These are phyloP conservation scores for Rhizophora apiculata DNA, from an alignment of 345 rosid species.

Conservation along the genomic window DNA sequence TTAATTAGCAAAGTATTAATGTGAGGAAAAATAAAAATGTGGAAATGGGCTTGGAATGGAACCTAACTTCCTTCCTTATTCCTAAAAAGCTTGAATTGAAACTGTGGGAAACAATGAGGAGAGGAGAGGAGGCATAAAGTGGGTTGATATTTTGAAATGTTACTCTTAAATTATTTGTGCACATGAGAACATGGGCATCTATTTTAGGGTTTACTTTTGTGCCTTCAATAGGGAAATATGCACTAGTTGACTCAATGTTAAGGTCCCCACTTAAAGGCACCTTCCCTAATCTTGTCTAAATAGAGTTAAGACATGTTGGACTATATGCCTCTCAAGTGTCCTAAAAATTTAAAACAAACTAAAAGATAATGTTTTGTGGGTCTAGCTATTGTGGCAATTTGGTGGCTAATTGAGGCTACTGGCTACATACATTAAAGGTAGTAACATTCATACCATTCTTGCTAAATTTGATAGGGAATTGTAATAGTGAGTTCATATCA, in stretches of 20 bases:
- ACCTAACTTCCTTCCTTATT: background rate
- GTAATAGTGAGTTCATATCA: background rate
- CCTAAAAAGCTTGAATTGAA: slow-evolving; percentile 39
- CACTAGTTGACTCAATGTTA: slow-evolving; percentile 51
- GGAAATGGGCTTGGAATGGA: slow-evolving; percentile 1
- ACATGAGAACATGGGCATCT: slow-evolving; percentile 86
- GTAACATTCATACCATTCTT: background rate
- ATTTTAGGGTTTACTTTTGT: slow-evolving; percentile 44
- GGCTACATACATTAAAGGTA: background rate
- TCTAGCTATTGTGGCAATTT: background rate
- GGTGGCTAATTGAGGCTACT: background rate
- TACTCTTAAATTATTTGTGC: slow-evolving; percentile 56
- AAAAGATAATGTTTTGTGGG: slow-evolving; percentile 9
- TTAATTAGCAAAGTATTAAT: too few species aligned
- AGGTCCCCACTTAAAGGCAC: slow-evolving; percentile 40
- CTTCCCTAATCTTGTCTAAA: slow-evolving; percentile 63
- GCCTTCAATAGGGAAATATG: slow-evolving; percentile 60
- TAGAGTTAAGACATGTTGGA: slow-evolving; percentile 54
- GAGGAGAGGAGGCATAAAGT: background rate
- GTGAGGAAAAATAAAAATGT: background rate
- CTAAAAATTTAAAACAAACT: slow-evolving; percentile 15
- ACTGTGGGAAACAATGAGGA: background rate
- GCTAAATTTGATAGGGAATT: background rate
- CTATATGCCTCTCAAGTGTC: slow-evolving; percentile 40
- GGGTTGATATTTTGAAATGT: slow-evolving; percentile 54